A percentile compares a stretch with the other conserved stretches of the same genome.
Conservation (phyloP, 805 yeast species). For the Metschnikowia santaceciliae region DNA sequence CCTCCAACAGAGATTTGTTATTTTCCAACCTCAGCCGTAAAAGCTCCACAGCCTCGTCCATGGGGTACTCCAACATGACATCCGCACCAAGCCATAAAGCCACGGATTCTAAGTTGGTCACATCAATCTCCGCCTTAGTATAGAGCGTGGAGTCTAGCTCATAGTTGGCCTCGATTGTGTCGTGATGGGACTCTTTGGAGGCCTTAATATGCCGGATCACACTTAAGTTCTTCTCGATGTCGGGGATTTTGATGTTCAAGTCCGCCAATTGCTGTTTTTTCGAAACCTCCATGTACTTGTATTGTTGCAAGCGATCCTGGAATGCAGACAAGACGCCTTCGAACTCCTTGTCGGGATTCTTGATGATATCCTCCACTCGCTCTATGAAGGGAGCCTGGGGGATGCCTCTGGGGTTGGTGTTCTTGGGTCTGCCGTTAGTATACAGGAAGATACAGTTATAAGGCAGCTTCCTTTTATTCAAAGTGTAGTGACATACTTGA, state of each 20-base stretch:
- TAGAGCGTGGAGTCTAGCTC: constrained; percentile 91
- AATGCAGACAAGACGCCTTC: constrained; percentile 66
- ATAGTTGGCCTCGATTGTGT: constrained; percentile 63
- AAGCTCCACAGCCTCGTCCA: constrained; percentile 79
- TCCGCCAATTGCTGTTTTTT: constrained; percentile 48
- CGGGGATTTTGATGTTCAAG: constrained; percentile 78
- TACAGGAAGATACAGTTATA: too few species aligned
- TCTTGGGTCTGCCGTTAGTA: constrained; percentile 42
- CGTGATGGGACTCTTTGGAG: constrained; percentile 36
- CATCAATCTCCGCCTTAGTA: constrained; percentile 71
- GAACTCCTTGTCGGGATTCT: constrained; percentile 59
- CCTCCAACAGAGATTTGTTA: constrained; percentile 54
- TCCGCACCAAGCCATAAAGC: constrained; percentile 97
- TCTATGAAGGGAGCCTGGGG: constrained; percentile 95
- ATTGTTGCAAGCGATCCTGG: constrained; percentile 86
- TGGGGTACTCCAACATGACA: constrained; percentile 91
- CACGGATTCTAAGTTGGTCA: constrained; percentile 55
- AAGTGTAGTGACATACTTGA: constrained; percentile 23
- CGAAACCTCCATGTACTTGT: constrained; percentile 77
- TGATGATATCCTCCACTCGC: constrained; percentile 70
- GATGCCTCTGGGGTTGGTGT: constrained; percentile 86
- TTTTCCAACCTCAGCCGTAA: constrained; percentile 57
- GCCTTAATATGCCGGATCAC: constrained; percentile 59
- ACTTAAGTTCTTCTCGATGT: constrained; percentile 78
- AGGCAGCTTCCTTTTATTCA: too few species aligned